These are phyloP conservation scores for Thymus mandschuricus DNA, from an alignment of 257 asterid genomes.

Conservation along the genomic window DNA sequence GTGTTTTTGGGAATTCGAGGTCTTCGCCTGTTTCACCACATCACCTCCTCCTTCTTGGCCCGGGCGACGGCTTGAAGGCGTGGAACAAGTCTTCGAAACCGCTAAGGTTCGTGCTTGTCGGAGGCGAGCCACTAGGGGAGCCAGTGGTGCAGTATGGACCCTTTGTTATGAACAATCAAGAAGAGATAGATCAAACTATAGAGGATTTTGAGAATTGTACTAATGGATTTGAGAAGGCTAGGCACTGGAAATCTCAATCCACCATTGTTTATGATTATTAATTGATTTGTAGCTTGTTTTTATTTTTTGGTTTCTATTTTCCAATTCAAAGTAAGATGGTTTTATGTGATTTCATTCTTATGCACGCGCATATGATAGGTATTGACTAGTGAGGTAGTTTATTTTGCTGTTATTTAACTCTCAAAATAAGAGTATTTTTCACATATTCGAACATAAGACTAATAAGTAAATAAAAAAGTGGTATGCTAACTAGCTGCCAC, in stretches of 20 bases:
- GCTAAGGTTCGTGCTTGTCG: slow-evolving; percentile 63
- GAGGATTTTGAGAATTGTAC: slow-evolving; percentile 67
- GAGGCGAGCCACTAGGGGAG: slow-evolving; percentile 84
- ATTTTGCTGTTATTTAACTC: neutral
- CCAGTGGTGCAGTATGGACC: slow-evolving; percentile 89
- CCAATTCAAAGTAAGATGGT: neutral
- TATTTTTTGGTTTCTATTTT: neutral
- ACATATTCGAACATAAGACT: no score
- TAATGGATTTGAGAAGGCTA: slow-evolving; percentile 90
- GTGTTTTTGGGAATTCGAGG: slow-evolving; percentile 46
- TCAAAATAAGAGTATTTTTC: neutral
- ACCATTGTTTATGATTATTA: slow-evolving; percentile 41
- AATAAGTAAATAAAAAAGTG: no score
- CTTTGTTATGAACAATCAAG: slow-evolving; percentile 84
- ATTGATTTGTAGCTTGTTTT: neutral
- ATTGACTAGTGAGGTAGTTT: no score
- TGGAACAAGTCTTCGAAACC: slow-evolving; percentile 65
- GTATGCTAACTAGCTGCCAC: no score
- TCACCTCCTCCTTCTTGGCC: slow-evolving; percentile 61
- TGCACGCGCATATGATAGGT: no score
- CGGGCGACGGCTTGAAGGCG: slow-evolving; percentile 72
- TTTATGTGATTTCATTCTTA: neutral
- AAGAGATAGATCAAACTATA: slow-evolving; percentile 71
- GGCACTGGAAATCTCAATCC: slow-evolving; percentile 75
- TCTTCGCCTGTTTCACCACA: slow-evolving; percentile 60